Conservation (phyloP, 257 asterid species). For the Eucommia ulmoides region DNA sequence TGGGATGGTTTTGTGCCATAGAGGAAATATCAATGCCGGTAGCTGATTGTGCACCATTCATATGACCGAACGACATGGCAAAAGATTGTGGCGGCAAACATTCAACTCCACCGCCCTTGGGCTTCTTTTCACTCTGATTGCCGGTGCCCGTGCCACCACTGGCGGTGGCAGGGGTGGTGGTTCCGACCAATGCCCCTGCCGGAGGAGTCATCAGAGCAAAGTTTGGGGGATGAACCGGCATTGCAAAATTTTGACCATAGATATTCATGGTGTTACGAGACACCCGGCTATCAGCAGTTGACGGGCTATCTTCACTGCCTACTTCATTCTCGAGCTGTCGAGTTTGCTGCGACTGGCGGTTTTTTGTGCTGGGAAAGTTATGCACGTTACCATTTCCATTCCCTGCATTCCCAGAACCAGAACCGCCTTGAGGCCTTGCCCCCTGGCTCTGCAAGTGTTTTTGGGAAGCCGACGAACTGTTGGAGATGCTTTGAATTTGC, state of each 20-base stretch:
- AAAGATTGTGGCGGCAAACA: slow-evolving; percentile 53
- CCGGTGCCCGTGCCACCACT: slow-evolving; percentile 41
- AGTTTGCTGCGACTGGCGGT: slow-evolving; percentile 23
- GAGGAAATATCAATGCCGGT: slow-evolving; percentile 51
- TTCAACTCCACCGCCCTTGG: slow-evolving; percentile 38
- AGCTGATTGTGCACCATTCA: slow-evolving; percentile 37
- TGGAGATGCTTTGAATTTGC: slow-evolving; percentile 35
- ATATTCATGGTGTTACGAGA: slow-evolving; percentile 43
- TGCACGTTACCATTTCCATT: slow-evolving; percentile 28
- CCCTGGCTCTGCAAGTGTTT: slow-evolving; percentile 58
- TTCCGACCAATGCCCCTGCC: slow-evolving; percentile 27
- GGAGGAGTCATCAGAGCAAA: slow-evolving; percentile 57
- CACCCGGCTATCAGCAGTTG: slow-evolving; percentile 42
- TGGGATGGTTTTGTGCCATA: slow-evolving; percentile 62
- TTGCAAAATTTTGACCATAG: slow-evolving; percentile 48
- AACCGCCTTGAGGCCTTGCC: slow-evolving; percentile 34
- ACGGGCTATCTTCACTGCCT: slow-evolving; percentile 56
- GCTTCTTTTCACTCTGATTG: slow-evolving; percentile 39
- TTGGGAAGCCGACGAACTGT: slow-evolving; percentile 56
- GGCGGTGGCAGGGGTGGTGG: slow-evolving; percentile 15
- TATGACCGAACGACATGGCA: slow-evolving; percentile 74
- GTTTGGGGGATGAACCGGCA: slow-evolving; percentile 68
- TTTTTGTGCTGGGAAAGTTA: slow-evolving; percentile 34
- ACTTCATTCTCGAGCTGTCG: slow-evolving; percentile 45
- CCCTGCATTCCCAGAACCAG: slow-evolving; percentile 25